These are phyloP conservation scores for Hypseocharis bilobata DNA, from an alignment of 441 rosid species.

Conservation along the genomic window DNA sequence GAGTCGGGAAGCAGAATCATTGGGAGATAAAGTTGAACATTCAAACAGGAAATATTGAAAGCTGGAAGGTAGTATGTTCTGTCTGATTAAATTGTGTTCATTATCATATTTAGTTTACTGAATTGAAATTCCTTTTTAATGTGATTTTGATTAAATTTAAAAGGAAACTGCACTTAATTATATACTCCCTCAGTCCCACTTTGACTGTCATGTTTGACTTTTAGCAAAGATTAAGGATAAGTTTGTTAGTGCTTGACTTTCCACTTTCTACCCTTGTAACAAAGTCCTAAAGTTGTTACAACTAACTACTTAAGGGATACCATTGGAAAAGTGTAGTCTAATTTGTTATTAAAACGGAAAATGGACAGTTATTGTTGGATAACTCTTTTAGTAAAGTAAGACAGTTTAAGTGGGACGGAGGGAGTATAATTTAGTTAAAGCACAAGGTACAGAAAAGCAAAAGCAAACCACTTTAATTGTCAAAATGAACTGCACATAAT, in stretches of 20 bases:
- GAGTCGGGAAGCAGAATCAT: constrained; percentile 39
- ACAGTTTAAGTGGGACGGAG: too few relatives aligned
- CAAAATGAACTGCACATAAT: not conserved
- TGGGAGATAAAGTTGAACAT: constrained; percentile 67
- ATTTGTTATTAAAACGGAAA: too few relatives aligned
- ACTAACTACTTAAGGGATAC: too few relatives aligned
- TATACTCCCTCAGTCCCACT: too few relatives aligned
- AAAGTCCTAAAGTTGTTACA: too few relatives aligned
- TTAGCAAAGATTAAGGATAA: too few relatives aligned
- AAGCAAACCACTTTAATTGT: not conserved
- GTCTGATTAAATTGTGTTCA: constrained; percentile 13
- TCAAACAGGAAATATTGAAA: constrained; percentile 52
- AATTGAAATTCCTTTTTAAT: not conserved
- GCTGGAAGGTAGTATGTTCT: constrained; percentile 65
- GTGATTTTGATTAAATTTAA: not conserved
- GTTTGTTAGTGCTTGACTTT: too few relatives aligned
- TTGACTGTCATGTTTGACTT: too few relatives aligned
- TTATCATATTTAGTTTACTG: not conserved
- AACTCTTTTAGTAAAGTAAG: too few relatives aligned
- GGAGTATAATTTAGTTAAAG: not conserved
- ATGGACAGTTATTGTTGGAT: too few relatives aligned
- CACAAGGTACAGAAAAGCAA: not conserved
- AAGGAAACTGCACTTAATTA: not conserved
- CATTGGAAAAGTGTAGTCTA: too few relatives aligned
- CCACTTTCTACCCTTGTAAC: too few relatives aligned